Conservation (phyloP, 768 basidiomycete species). For the Lactarius pseudohatsudake region DNA sequence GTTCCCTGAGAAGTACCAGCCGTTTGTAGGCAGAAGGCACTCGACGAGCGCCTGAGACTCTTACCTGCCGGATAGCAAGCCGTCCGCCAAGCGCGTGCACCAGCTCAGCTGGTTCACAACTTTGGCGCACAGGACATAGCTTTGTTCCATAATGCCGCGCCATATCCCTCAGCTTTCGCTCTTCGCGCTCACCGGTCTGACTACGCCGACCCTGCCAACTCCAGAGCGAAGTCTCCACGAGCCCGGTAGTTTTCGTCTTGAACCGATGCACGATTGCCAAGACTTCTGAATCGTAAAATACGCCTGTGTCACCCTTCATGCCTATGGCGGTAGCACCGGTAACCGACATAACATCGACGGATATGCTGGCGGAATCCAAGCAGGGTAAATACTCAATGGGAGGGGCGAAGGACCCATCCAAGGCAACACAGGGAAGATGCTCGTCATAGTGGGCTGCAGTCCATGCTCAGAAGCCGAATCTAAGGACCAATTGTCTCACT, state of each 20-base stretch:
- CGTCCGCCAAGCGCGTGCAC: constrained; percentile 65
- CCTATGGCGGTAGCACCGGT: constrained; percentile 48
- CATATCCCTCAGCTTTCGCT: constrained; percentile 65
- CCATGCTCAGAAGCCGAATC: constrained; percentile 6
- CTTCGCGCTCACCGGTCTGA: constrained; percentile 56
- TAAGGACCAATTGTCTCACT: constrained; percentile 24
- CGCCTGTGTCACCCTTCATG: constrained; percentile 45
- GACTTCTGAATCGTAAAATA: constrained; percentile 76
- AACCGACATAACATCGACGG: constrained; percentile 71
- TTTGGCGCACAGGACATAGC: constrained; percentile 50
- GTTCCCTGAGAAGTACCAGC: constrained; percentile 48
- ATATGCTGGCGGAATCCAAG: constrained; percentile 53
- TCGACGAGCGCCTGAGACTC: constrained; percentile 32
- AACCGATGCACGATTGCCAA: constrained; percentile 67
- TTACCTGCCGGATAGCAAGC: constrained; percentile 74
- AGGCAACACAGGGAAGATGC: constrained; percentile 49
- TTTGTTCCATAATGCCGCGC: constrained; percentile 69
- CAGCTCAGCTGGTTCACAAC: constrained; percentile 62
- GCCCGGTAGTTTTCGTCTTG: constrained; percentile 62
- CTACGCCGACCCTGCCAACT: constrained; percentile 67
- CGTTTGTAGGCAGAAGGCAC: constrained; percentile 13
- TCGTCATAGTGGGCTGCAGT: constrained; percentile 37
- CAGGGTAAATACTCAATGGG: constrained; percentile 33
- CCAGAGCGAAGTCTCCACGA: constrained; percentile 73
- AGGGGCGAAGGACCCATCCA: constrained; percentile 45